phyloP scores from a whole-genome alignment of 495 filamentous ascomycete genomes.

The Usnea hakonensis region DNA sequence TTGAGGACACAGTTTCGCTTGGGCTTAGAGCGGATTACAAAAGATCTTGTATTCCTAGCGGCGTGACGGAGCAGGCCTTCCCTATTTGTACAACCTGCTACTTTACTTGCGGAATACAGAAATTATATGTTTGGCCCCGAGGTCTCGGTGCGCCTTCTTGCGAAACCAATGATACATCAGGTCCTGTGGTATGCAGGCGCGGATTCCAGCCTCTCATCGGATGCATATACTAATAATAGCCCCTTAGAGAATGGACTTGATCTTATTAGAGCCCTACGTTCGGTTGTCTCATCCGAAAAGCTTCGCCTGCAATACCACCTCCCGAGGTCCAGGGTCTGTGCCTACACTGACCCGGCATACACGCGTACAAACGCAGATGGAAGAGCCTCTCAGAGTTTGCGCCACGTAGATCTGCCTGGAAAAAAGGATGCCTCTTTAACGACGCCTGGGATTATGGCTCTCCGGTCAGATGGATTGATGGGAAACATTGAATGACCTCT shows the following conservation, averaged over 20 bases:
- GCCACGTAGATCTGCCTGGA: not conserved
- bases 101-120: not conserved
- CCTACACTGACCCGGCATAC: not conserved
- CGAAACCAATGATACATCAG: not conserved
- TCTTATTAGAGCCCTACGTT: not conserved
- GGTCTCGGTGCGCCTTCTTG: not conserved
- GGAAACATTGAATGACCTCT: not conserved
- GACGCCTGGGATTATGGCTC: not conserved
- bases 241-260: not conserved
- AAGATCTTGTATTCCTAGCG: not conserved
- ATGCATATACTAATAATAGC: not conserved
- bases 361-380: not conserved
- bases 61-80: not conserved
- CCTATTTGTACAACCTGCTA: not conserved
- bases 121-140: not conserved
- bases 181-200: not conserved
- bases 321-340: not conserved
- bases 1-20: no score
- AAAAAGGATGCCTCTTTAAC: not conserved
- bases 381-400: not conserved
- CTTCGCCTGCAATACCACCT: not conserved
- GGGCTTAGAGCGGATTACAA: no score
- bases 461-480: not conserved
- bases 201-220: not conserved
- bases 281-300: not conserved